Percentiles rank a stretch among this genome's conserved stretches.
These are phyloP conservation scores for Physcomitrellopsis africana DNA, from an alignment of 225 moss, liverwort and hornwort genomes.

Conservation along the genomic window DNA sequence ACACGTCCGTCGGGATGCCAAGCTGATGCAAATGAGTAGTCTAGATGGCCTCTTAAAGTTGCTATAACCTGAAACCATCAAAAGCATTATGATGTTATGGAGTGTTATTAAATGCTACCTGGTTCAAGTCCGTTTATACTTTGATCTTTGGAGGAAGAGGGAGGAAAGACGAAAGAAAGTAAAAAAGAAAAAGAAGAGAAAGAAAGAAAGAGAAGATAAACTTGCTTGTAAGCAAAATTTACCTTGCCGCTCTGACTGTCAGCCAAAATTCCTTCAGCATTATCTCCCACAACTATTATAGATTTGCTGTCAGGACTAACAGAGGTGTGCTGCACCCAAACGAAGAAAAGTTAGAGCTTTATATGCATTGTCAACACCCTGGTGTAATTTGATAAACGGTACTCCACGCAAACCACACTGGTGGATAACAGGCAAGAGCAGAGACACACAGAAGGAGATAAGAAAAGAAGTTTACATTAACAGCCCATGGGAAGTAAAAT, in stretches of 20 bases:
- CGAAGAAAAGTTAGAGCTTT: slow-evolving; percentile 20
- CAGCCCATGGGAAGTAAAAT: slow-evolving; percentile 90
- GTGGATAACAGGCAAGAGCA: neutral
- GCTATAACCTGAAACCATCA: slow-evolving; percentile 67
- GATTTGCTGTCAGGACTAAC: slow-evolving; percentile 59
- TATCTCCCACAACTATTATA: slow-evolving; percentile 91
- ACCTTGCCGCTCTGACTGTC: slow-evolving; percentile 92
- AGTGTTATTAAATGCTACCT: neutral
- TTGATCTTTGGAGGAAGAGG: no score
- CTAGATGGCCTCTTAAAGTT: slow-evolving; percentile 76
- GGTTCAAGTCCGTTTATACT: no score
- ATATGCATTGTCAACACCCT: neutral
- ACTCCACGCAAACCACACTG: slow-evolving; percentile 6
- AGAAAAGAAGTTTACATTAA: slow-evolving; percentile 59
- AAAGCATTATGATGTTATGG: neutral
- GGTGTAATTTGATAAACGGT: neutral
- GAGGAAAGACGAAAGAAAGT: neutral
- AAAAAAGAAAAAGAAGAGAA: neutral
- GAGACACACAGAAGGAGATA: neutral
- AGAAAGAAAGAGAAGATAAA: neutral
- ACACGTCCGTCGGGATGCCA: slow-evolving; percentile 94
- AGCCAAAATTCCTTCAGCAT: slow-evolving; percentile 84
- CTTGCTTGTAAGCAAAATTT: slow-evolving; percentile 7
- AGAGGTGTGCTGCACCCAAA: slow-evolving; percentile 57
- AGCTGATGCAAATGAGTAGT: slow-evolving; percentile 95